Conservation (phyloP, 2,329 filamentous ascomycete genomes). For the Fusarium acutatum region DNA sequence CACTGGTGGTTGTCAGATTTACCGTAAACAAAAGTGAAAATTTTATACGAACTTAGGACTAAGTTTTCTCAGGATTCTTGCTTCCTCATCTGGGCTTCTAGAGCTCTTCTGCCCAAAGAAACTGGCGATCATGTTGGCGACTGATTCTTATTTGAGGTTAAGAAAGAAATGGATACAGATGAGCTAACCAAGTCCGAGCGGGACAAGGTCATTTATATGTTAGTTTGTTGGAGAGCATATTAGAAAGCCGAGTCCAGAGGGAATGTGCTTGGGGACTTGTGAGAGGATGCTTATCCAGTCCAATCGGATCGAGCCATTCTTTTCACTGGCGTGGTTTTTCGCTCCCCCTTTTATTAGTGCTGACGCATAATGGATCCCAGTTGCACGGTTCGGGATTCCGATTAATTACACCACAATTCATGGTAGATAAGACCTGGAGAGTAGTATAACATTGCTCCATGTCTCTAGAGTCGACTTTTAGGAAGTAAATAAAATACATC, state of each 20-base stretch:
- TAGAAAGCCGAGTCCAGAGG: too few species aligned
- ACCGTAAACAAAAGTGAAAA: fast-evolving
- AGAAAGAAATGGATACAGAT: neutral
- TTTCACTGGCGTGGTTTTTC: neutral
- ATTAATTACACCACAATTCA: too few species aligned
- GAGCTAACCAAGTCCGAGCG: neutral
- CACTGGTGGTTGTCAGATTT: neutral
- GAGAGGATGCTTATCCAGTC: neutral
- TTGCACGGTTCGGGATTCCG: neutral
- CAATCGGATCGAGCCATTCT: neutral
- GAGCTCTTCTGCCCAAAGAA: neutral
- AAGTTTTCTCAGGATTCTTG: neutral
- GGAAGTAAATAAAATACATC: too few species aligned
- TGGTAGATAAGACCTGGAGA: too few species aligned
- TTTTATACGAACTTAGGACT: neutral
- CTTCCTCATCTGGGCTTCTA: neutral
- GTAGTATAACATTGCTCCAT: too few species aligned
- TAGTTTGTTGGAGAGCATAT: neutral
- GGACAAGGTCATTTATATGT: neutral
- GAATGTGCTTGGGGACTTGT: neutral
- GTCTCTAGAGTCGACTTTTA: too few species aligned
- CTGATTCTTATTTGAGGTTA: fast-evolving
- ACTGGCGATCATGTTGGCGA: neutral
- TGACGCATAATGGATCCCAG: neutral
- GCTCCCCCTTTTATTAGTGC: neutral